Base-by-base conservation (phyloP, 176 grass and related monocot species). In the Areca catechu region DNA sequence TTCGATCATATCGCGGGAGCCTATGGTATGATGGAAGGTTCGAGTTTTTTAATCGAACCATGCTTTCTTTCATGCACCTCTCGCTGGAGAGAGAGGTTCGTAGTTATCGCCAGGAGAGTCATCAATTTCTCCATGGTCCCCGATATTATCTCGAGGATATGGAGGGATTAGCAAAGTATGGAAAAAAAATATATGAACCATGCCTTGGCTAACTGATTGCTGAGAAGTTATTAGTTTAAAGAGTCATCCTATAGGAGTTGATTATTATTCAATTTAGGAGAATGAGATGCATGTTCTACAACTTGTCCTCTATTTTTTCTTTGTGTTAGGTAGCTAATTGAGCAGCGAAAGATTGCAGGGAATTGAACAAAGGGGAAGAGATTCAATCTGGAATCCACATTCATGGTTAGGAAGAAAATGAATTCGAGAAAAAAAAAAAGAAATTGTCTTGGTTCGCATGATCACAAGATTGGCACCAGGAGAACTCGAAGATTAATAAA, bases 231-330 rank as follows among this genome's bases (percentile, higher is more conserved):
- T 76, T 80, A 50, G 71, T 55, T 76, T 76, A 58, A 68, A 79
- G 34, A 43, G 9, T 43, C 34, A 43, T 43, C 34, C 62, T 64
- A 56, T 61, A 5, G 52, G 23, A 25, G 22, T 23, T 66, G 47
- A 49, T 72, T 51, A 73, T 52, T 73, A 69, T 83, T 83, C 65
- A 73, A 83, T 60, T 19, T 61, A 29, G 20, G 73, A 68, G 62
- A 74, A 69, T 71, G 70, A 60, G 78, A 81, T 63, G 70, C 77
- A 75, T 89, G 76, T 49, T 75, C 77, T 57, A 81, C 56, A 85
- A 75, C 70, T 75, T 78, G 77, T 72, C 68, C 19, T 9, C n/a
- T 23, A 74, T 54, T 70, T 63, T 16, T 50, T 50, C 14, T 22
- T 49, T 51, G 0, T 47, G 15, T 51, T 59, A 70, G 67, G 19